Evolutionary conservation across 1,284 basidiomycete species (phyloP).

Genomic region (Waitea zeae): DNA sequence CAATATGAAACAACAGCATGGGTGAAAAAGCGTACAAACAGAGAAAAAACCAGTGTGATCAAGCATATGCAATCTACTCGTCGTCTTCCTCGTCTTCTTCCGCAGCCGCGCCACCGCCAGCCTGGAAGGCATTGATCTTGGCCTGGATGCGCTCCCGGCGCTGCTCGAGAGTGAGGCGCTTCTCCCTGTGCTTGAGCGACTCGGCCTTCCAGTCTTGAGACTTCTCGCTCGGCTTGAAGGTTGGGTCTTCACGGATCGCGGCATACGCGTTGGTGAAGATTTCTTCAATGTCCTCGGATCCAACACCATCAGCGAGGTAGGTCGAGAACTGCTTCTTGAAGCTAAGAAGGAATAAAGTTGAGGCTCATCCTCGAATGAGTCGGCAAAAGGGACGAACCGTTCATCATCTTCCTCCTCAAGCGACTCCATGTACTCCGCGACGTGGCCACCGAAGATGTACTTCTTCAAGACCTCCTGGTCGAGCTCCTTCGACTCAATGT

Average conservation of each 20-base stretch:
- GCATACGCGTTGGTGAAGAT: slow-evolving; percentile 84
- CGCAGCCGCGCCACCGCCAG: slow-evolving; percentile 28
- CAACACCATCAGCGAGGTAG: slow-evolving; percentile 91
- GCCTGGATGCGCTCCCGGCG: slow-evolving; percentile 62
- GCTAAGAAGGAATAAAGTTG: slow-evolving; percentile 19
- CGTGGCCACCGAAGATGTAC: slow-evolving; percentile 97
- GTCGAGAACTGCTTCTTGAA: slow-evolving; percentile 98
- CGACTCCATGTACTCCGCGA: slow-evolving; percentile 99
- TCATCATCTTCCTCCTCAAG: slow-evolving; percentile 99
- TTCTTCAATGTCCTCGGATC: slow-evolving; percentile 96
- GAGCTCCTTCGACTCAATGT: slow-evolving; percentile 86
- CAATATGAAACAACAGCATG: no score
- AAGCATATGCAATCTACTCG: slow-evolving; percentile 22
- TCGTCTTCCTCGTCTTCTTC: slow-evolving; percentile 31
- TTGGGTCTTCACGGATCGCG: slow-evolving; percentile 90
- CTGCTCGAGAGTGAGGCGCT: slow-evolving; percentile 66
- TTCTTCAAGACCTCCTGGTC: slow-evolving; percentile 92
- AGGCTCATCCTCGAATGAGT: neutral
- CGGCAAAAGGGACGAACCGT: slow-evolving; percentile 28
- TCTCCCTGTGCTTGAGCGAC: slow-evolving; percentile 54
- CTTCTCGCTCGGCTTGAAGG: slow-evolving; percentile 87
- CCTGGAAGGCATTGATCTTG: slow-evolving; percentile 79
- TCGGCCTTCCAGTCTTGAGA: slow-evolving; percentile 87
- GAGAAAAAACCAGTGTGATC: neutral
- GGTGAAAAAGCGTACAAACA: no score